Evolutionary conservation across 192 early-diverging fungal genomes (phyloP), one percentile per base, ranked within the genome.

Genomic region (Coemansia umbellata): DNA sequence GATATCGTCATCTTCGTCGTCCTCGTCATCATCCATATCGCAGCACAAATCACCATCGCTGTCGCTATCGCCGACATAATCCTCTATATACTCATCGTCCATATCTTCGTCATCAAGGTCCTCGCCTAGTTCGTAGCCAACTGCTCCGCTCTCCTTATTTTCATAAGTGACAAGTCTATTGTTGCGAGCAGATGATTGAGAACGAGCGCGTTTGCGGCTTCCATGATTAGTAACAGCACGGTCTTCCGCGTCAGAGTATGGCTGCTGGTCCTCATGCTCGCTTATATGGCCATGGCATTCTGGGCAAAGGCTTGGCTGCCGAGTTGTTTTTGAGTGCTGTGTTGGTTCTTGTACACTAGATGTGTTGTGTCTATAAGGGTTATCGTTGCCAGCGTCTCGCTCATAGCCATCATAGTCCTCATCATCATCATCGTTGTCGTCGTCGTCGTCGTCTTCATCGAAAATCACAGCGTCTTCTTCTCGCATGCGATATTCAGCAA

Each of bases 401-500:
- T 69, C 71, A 14, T 79, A 78, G 58, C 76, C 71, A 17, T 74
- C 64, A 11, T 56, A 49, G 23, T 75, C 66, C 19, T 68, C 65
- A n/a, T n/a, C n/a, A 18, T 80, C 69, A 11, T 80, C 63, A 4
- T 80, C 67, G 19, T 71, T 54, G 3, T 74, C 69, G 8, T 69
- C 71, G 15, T 79, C 80, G 58, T 78, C 71, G 19, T 74, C 64
- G 10, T 56, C 53, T 21, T 75, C 66, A 21, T 68, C 65, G 23
- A 58, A 41, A 28, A 58, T 28, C 50, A 73, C 31, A 41, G 81
- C 82, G 45, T 88, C 89, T 47, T 85, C 84, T 15, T 86, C 83
- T 30, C 89, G 87, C 69, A 95, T 88, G 39, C 90, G 88, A 40
- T 89, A 83, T 58, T 94, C 91, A 13, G 94, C 92, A 13, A 97